These are phyloP conservation scores for Epichloe gansuensis DNA, from an alignment of 2,329 filamentous ascomycete species.

Conservation along the genomic window DNA sequence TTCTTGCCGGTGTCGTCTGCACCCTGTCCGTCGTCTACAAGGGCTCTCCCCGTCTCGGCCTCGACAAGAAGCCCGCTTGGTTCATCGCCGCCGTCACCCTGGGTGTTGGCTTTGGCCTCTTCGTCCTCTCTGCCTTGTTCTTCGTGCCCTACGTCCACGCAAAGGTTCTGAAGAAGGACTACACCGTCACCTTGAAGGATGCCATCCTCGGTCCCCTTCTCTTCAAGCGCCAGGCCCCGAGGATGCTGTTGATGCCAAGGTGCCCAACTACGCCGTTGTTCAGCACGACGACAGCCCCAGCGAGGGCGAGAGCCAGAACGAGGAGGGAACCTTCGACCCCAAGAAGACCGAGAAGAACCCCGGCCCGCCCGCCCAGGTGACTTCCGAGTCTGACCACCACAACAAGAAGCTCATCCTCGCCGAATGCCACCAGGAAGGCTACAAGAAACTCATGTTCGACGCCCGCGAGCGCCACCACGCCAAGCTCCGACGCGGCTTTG, in stretches of 20 bases:
- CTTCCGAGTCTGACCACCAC: slow-evolving; percentile 26
- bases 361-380: slow-evolving; percentile 5
- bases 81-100: slow-evolving; percentile 57
- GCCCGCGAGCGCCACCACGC: slow-evolving; percentile 48
- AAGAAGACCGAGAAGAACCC: slow-evolving; percentile 7
- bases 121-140: slow-evolving; percentile 50
- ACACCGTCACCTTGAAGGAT: slow-evolving; percentile 50
- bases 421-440: slow-evolving; percentile 39
- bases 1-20: slow-evolving; percentile 62
- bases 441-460: slow-evolving; percentile 49
- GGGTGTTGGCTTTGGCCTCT: slow-evolving; percentile 49
- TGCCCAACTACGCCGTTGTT: slow-evolving; percentile 68
- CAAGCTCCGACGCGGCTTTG: slow-evolving; percentile 47
- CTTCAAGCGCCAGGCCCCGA: slow-evolving; percentile 43
- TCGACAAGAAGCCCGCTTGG: slow-evolving; percentile 54
- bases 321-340: slow-evolving; percentile 14
- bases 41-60: slow-evolving; percentile 56
- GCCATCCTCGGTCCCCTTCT: slow-evolving; percentile 52
- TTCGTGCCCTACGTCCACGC: slow-evolving; percentile 61
- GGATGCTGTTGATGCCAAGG: slow-evolving; percentile 39
- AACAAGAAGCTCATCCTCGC: slow-evolving; percentile 31
- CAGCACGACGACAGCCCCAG: slow-evolving; percentile 44
- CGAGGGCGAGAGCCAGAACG: slow-evolving; percentile 15
- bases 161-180: slow-evolving; percentile 57
- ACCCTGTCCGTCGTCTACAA: slow-evolving; percentile 73